These are phyloP conservation scores for Chlamydomonas incerta DNA, from an alignment of 139 green algal species.

Conservation along the genomic window DNA sequence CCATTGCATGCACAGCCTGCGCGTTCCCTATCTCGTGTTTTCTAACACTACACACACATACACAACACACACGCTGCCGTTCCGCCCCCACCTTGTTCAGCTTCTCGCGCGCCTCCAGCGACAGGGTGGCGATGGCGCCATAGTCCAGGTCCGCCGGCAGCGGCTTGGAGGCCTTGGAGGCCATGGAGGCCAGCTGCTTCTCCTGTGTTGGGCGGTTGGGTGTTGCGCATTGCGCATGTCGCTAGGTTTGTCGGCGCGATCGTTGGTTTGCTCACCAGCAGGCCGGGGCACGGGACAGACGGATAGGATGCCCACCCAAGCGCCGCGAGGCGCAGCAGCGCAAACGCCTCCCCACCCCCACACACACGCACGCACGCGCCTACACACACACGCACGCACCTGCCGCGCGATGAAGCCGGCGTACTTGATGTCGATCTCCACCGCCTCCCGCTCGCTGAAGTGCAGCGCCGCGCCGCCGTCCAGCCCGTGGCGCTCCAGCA, in stretches of 20 bases:
- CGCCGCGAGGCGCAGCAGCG: too few relatives aligned
- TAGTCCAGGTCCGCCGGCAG: slow-evolving; percentile 90
- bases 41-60: too few relatives aligned
- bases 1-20: too few relatives aligned
- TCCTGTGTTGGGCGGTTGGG: slow-evolving; percentile 16
- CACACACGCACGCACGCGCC: too few relatives aligned
- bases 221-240: too few relatives aligned
- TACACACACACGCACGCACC: slow-evolving; percentile 17
- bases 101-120: slow-evolving; percentile 94
- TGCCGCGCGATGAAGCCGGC: slow-evolving; percentile 93
- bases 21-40: too few relatives aligned
- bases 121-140: slow-evolving; percentile 77
- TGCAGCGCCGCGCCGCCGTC: slow-evolving; percentile 52
- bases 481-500: slow-evolving; percentile 74
- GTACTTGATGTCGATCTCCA: slow-evolving; percentile 98
- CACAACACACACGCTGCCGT: too few relatives aligned
- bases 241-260: too few relatives aligned
- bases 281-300: too few relatives aligned
- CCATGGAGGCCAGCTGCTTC: slow-evolving; percentile 81
- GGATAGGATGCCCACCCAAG: too few relatives aligned
- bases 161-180: slow-evolving; percentile 59
- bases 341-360: too few relatives aligned
- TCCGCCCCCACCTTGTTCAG: slow-evolving; percentile 82
- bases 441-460: slow-evolving; percentile 80
- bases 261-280: too few relatives aligned